Evolutionary conservation across 2,329 filamentous ascomycete genomes (phyloP), one percentile per base, ranked within the genome.

Genomic region (Colletotrichum sp.): DNA sequence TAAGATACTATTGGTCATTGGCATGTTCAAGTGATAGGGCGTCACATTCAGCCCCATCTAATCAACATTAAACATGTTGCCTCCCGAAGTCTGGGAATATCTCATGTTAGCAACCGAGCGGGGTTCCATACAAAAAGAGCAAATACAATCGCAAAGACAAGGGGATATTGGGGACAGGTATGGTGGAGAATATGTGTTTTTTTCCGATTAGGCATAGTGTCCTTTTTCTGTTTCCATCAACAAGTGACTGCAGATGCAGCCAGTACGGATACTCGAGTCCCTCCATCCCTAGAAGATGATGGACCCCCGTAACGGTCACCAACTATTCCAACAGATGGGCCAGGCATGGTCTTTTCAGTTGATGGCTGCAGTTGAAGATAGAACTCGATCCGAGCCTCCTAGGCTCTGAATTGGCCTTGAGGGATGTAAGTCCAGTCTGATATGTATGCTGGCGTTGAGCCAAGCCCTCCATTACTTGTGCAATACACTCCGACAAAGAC

Each of bases 401-500:
- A 84, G 70, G 84, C 80, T 72, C 82, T 81, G 74, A 81, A 84
- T 79, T 85, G 83, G 4, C 80, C 85, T 65, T 84, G 79, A 18
- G 84, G 84, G 1, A 76, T 80, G 77, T 90, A 90, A 72, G 81
- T 84, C 88, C 89, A 90, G 24, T 86, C 82, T 8, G 82, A 85
- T 65, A 90, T 81, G 79, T 89, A 90, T 5, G 87, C 88, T 6
- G 85, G 83, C 36, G 86, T 85, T 4, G 78, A 83, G 4, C 84
- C 86, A 13, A 83, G 80, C 3, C 84, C 84, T 1, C 88, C 89
- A 77, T 91, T 91, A 32, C 82, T 88, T 6, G 90, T 91, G 55
- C 86, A 87, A 79, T 90, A 91, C 1, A 87, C 84, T 1, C 89
- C 90, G 0, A 92, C 76, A 24, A 91, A 81, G 2, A 86, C 85